Base-by-base conservation (phyloP, 148 eudicot genomes). In the Diospyros kaki region DNA sequence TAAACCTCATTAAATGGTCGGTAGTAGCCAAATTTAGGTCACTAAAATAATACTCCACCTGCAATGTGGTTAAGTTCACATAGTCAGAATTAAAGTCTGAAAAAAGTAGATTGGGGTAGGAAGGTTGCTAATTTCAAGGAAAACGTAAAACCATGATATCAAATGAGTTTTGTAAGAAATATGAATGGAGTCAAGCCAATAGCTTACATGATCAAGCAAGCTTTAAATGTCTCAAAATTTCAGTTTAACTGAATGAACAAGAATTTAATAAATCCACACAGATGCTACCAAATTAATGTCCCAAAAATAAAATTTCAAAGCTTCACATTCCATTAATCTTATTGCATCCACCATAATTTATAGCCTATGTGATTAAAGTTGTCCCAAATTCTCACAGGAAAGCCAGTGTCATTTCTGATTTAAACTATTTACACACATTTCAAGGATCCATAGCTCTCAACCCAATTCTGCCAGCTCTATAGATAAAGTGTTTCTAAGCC, bases 31-130 rank as follows among this genome's bases (percentile, higher is more conserved):
- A 82, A 82, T 95, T 95, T 71, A 95, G 80, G 82, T 95, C 99
- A 84, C 99, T 95, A 87, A 95, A 95, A 83, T 95, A 95, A 77
- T 84, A 95, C 87, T 95, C 99, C 76, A 95, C 99, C 97, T 95
- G 80, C 87, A 86, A 56, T 48, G 51, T 52, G 65, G 39, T 60
- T 66, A 38, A 44, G 63, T 18, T 77, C 40, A 71, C 62, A 58
- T 51, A 72, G 65, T 66, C 39, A 76, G 69, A 53, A 41, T 17
- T 64, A 2, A 17, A 56, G 50, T 2, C 18, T 42, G 0, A 66
- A 65, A 64, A 54, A 18, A 38, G 39, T n/a, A 11, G 55, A 11
- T 6, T 9, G 10, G 9, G 60, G 11, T 11, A 66, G 44, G 28
- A 40, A 68, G 18, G 38, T 72, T 46, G 55, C 58, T 38, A 53